Evolutionary conservation across 371 early-diverging fungal genomes (phyloP).

Genomic region (Mortierella sp.): DNA sequence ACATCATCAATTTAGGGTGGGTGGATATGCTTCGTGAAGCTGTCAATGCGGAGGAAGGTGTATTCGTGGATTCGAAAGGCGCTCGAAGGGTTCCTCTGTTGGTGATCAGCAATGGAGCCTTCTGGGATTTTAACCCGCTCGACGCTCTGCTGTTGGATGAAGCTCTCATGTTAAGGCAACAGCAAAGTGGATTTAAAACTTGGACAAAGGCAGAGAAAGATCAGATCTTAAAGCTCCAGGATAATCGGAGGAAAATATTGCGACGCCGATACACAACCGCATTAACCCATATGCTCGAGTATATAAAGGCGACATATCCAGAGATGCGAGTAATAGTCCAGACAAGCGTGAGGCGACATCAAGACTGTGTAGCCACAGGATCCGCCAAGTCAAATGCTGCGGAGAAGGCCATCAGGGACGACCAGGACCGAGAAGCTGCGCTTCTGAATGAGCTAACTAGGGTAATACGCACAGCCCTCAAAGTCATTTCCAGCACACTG

Average conservation of each 20-base stretch:
- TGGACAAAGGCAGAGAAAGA: constrained; percentile 28
- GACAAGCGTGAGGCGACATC: constrained; percentile 26
- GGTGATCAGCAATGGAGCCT: constrained; percentile 35
- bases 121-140: constrained; percentile 41
- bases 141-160: constrained; percentile 1
- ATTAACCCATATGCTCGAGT: constrained; percentile 33
- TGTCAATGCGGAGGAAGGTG: constrained; percentile 9
- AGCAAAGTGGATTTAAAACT: neutral
- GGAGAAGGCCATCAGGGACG: constrained; percentile 4
- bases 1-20: constrained; percentile 46
- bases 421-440: constrained; percentile 33
- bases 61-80: neutral
- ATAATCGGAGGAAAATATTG: constrained; percentile 26
- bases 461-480: constrained; percentile 4
- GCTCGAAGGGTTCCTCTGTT: constrained; percentile 24
- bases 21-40: constrained; percentile 18
- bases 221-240: constrained; percentile 8
- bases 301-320: constrained; percentile 24
- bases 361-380: constrained; percentile 1
- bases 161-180: neutral
- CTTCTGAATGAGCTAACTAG: constrained; percentile 39
- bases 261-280: constrained; percentile 34
- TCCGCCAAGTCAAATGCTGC: neutral
- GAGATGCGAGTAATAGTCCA: constrained; percentile 36
- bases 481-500: too few relatives aligned